Evolutionary conservation across 805 yeast genomes (phyloP), one percentile per base, ranked within the genome.

Genomic region (Naumovozyma castellii): DNA sequence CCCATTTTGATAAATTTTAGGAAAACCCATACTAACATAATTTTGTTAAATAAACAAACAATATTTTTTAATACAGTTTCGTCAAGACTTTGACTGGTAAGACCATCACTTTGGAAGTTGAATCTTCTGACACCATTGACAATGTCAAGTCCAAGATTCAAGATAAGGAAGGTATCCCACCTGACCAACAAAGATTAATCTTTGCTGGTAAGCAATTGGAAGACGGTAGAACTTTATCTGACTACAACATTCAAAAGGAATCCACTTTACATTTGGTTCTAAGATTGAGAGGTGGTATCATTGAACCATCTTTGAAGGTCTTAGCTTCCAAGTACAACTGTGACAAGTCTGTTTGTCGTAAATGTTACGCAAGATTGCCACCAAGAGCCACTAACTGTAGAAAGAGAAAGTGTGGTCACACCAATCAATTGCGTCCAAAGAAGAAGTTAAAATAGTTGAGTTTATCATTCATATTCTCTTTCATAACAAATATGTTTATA

Each of bases 351-450:
- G 86, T 88, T 71, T 88, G 97, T 80, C 90, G 97, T 75, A 84
- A 86, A 71, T 88, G 97, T 79, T 88, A 88, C 80, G 95, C 97
- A 65, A 88, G 97, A 79, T 86, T 88, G 67, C 97, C 97, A 67
- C 95, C 97, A 73, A 90, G 97, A 83, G 97, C 97, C 62, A 88
- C 96, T 74, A 88, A 88, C 95, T 88, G 97, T 81, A 85, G 97
- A 78, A 88, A 88, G 96, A 86, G 95, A 84, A 88, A 88, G 81
- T 88, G 97, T 75, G 97, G 97, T 67, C 97, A 88, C 90, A 77
- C 95, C 69, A 88, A 88, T 80, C 97, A 88, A 78, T 84, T 88
- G 72, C 85, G 97, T 79, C 96, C 96, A 75, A 88, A 88, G 92
- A 87, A 87, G 90, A 87, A 87, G 84, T 79, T 84, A 70, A 85